Evolutionary conservation across 768 basidiomycete genomes (phyloP).

Genomic region (Fistulinella prunicolor): DNA sequence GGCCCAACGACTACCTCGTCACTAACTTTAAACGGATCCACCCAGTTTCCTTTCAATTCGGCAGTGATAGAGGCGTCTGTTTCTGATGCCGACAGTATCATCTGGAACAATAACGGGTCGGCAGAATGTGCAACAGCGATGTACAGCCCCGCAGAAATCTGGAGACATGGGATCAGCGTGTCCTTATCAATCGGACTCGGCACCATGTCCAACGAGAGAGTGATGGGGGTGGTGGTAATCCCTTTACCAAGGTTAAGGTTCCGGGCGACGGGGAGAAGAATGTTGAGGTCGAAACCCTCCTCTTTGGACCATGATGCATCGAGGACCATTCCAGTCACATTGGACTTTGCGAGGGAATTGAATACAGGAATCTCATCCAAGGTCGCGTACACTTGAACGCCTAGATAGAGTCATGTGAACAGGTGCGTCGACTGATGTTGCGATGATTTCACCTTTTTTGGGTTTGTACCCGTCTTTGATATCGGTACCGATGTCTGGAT

Average conservation of each 20-base stretch:
- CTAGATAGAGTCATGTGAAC: not conserved
- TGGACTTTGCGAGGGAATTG: conserved; percentile 1
- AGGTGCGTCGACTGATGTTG: not conserved
- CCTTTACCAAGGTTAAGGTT: conserved; percentile 5
- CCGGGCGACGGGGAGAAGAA: conserved; percentile 5
- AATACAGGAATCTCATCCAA: conserved; percentile 2
- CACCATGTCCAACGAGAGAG: conserved; percentile 1
- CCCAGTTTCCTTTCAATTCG: conserved; percentile 4
- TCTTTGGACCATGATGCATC: conserved; percentile 1
- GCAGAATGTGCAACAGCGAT: conserved; percentile 2
- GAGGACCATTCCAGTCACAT: conserved; percentile 3
- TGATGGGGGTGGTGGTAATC: conserved; percentile 1
- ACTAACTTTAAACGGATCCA: conserved; percentile 3
- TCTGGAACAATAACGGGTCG: not conserved
- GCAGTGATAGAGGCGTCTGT: conserved; percentile 1
- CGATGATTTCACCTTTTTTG: not conserved
- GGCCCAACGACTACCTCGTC: conserved; percentile 2
- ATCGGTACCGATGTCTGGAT: not conserved
- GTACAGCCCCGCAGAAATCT: not conserved
- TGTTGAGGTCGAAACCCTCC: not conserved
- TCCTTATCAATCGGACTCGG: conserved; percentile 2
- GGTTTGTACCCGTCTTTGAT: not conserved
- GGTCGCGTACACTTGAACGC: conserved; percentile 6
- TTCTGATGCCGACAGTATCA: not conserved
- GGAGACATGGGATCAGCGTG: conserved; percentile 1